Evolutionary conservation across 2,329 filamentous ascomycete genomes (phyloP).

Genomic region (Torrubiellomyces zombiae): DNA sequence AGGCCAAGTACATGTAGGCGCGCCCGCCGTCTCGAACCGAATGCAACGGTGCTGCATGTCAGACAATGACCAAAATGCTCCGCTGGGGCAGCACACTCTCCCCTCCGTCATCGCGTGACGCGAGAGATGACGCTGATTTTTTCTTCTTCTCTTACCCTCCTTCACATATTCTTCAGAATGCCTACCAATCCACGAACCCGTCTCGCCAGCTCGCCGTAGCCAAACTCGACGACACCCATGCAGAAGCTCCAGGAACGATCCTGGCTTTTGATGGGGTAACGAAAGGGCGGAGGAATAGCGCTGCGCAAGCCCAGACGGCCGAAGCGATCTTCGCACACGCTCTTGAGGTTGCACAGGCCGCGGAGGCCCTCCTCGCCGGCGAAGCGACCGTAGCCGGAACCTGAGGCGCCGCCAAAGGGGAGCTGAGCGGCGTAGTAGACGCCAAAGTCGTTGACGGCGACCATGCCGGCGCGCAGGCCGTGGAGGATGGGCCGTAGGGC

Average conservation of each 20-base stretch:
- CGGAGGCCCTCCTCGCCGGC: constrained; percentile 78
- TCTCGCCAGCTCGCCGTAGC: constrained; percentile 29
- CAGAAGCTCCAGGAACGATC: constrained; percentile 48
- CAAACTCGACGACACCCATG: constrained; percentile 42
- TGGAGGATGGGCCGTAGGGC: constrained; percentile 48
- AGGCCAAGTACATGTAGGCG: no score
- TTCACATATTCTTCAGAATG: constrained; percentile 26
- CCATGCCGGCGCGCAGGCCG: constrained; percentile 69
- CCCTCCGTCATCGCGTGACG: no score
- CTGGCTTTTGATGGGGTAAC: constrained; percentile 61
- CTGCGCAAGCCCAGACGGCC: constrained; percentile 50
- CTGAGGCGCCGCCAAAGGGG: constrained; percentile 82
- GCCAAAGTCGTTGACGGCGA: constrained; percentile 90
- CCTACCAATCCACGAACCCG: constrained; percentile 24
- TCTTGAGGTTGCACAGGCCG: constrained; percentile 74
- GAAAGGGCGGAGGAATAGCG: constrained; percentile 60
- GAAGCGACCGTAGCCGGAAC: constrained; percentile 85
- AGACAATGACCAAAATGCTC: no score
- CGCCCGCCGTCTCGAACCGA: no score
- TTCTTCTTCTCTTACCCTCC: neutral
- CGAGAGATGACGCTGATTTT: no score
- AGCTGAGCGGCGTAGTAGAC: constrained; percentile 86
- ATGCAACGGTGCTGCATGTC: no score
- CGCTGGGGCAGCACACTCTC: no score
- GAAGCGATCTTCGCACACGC: constrained; percentile 61